A percentile compares a stretch with the other conserved stretches of the same genome.
These are phyloP conservation scores for Phylloboletellus chloephorus DNA, from an alignment of 1,284 basidiomycete species.

Conservation along the genomic window DNA sequence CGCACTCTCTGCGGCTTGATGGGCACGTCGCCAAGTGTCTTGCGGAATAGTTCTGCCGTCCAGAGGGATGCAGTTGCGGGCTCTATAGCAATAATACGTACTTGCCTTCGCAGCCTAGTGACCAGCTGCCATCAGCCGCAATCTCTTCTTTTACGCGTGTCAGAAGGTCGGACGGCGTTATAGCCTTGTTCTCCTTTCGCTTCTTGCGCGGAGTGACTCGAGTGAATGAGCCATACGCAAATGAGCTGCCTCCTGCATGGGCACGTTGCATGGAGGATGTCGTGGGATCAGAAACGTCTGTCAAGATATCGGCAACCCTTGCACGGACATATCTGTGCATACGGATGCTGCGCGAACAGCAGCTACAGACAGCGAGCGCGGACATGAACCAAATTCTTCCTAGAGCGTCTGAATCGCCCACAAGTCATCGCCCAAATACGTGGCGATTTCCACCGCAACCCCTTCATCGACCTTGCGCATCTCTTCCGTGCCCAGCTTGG, in stretches of 20 bases:
- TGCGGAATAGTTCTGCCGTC: constrained; percentile 33
- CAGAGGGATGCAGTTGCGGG: constrained; percentile 6
- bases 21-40: constrained; percentile 27
- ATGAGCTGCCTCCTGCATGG: constrained; percentile 23
- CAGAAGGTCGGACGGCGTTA: constrained; percentile 30
- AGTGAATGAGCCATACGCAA: constrained; percentile 36
- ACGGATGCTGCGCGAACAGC: not conserved
- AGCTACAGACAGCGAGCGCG: not conserved
- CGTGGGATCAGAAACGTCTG: constrained; percentile 1
- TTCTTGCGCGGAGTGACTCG: constrained; percentile 41
- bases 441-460: constrained; percentile 83
- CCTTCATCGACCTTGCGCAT: constrained; percentile 89
- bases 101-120: constrained; percentile 36
- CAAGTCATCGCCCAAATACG: constrained; percentile 86
- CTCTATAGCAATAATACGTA: constrained; percentile 17
- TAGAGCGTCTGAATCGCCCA: constrained; percentile 75
- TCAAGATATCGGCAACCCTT: not conserved
- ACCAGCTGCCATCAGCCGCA: constrained; percentile 39
- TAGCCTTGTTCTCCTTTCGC: constrained; percentile 24
- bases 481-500: constrained; percentile 82
- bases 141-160: constrained; percentile 36
- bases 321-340: not conserved
- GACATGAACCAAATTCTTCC: constrained; percentile 14
- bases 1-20: constrained; percentile 33
- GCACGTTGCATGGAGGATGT: constrained; percentile 3